Percentiles rank a stretch among this genome's conserved stretches.
phyloP scores from a whole-genome alignment of 176 grass and related monocot species.

The Zoysia pacifica region DNA sequence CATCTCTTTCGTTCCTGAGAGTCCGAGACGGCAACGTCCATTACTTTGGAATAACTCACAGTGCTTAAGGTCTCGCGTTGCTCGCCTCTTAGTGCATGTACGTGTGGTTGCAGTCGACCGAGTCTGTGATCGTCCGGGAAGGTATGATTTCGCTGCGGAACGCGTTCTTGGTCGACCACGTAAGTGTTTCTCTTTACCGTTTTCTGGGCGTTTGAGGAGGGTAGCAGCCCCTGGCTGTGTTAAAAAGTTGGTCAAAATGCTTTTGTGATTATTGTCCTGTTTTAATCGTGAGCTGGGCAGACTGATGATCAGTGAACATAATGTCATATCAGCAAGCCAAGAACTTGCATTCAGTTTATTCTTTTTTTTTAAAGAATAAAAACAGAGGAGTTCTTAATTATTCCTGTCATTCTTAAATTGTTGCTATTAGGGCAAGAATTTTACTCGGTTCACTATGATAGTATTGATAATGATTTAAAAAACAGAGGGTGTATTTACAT shows the following conservation, averaged over 20 bases:
- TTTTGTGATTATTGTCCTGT: background rate
- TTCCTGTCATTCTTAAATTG: too few species aligned
- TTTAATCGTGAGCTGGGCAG: background rate
- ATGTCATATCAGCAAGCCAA: background rate
- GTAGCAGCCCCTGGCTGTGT: too few species aligned
- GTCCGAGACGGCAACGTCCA: conserved; percentile 2
- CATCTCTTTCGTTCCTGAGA: background rate
- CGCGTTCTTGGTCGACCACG: background rate
- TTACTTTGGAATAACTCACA: conserved; percentile 32
- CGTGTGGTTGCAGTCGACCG: conserved; percentile 5
- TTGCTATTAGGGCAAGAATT: too few species aligned
- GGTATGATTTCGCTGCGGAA: background rate
- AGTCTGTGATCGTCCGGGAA: background rate
- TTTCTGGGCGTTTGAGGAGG: background rate
- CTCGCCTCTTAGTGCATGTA: conserved; percentile 20
- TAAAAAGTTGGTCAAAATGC: background rate
- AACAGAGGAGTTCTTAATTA: too few species aligned
- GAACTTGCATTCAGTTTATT: background rate
- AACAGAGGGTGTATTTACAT: too few species aligned
- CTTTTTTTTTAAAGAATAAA: background rate
- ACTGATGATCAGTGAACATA: background rate
- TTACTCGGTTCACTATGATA: too few species aligned
- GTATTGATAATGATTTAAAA: too few species aligned
- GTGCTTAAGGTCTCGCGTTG: background rate
- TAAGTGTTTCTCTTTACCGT: background rate